Conservation (phyloP, 2,329 filamentous ascomycete species). For the Penicillium sp. region DNA sequence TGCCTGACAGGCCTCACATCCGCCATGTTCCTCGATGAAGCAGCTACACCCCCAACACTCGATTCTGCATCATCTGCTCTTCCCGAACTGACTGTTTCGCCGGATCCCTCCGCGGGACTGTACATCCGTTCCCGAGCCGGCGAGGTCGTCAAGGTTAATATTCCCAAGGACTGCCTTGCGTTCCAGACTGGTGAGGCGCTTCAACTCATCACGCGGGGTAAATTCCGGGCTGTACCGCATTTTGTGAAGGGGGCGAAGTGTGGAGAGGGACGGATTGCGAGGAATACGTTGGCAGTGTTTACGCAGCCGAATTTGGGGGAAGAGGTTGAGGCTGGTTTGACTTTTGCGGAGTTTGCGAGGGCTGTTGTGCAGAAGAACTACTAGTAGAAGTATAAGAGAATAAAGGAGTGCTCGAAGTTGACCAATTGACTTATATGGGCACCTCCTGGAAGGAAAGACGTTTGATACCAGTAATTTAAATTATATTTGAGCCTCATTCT, state of each 20-base stretch:
- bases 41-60: constrained; percentile 36
- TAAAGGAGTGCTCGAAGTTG: neutral
- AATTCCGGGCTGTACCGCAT: constrained; percentile 92
- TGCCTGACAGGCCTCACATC: constrained; percentile 92
- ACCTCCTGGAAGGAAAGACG: too few species aligned
- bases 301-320: constrained; percentile 90
- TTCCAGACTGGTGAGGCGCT: constrained; percentile 96
- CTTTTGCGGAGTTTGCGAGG: constrained; percentile 72
- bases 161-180: constrained; percentile 85
- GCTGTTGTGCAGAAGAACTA: constrained; percentile 74
- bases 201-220: constrained; percentile 85
- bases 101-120: constrained; percentile 82
- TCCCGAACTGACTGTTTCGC: constrained; percentile 70
- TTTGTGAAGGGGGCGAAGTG: constrained; percentile 78
- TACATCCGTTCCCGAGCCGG: constrained; percentile 89
- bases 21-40: constrained; percentile 93
- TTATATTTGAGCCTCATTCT: too few species aligned
- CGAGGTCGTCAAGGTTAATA: constrained; percentile 83
- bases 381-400: constrained; percentile 7
- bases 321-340: constrained; percentile 70
- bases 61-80: constrained; percentile 36
- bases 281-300: constrained; percentile 93
- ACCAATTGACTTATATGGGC: too few species aligned
- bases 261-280: constrained; percentile 56
- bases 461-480: too few species aligned